These are phyloP conservation scores for Syzygium syzygioides DNA, from an alignment of 441 rosid genomes.

Conservation along the genomic window DNA sequence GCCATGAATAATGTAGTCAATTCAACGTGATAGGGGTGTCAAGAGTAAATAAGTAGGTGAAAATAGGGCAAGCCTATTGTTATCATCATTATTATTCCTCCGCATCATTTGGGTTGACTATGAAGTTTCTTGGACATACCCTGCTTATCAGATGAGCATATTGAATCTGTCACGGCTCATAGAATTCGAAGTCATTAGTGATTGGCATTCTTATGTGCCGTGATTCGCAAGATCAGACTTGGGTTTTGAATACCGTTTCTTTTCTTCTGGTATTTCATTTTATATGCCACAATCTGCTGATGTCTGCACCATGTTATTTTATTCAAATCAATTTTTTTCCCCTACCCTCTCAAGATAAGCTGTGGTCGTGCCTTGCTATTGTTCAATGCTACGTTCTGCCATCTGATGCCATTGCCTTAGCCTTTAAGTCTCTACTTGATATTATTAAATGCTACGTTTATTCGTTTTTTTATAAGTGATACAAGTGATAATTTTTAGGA, in stretches of 20 bases:
- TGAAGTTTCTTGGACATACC: neutral
- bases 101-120: neutral
- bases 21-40: too few species aligned
- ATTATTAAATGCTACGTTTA: too few species aligned
- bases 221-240: too few species aligned
- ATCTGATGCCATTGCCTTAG: neutral
- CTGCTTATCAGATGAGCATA: neutral
- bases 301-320: neutral
- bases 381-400: neutral
- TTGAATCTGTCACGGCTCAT: neutral
- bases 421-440: neutral
- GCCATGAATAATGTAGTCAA: too few species aligned
- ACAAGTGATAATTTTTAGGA: too few species aligned
- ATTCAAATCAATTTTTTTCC: neutral
- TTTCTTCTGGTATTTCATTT: neutral
- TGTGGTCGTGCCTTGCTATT: neutral
- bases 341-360: neutral
- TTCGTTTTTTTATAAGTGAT: too few species aligned
- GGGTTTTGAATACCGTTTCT: too few species aligned
- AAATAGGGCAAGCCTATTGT: too few species aligned
- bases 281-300: neutral
- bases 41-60: too few species aligned
- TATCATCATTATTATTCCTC: neutral
- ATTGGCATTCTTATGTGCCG: too few species aligned
- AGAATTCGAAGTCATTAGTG: too few species aligned